Evolutionary conservation across 345 rosid species (phyloP), one percentile per base, ranked within the genome.

Genomic region (Physaria fendleri): DNA sequence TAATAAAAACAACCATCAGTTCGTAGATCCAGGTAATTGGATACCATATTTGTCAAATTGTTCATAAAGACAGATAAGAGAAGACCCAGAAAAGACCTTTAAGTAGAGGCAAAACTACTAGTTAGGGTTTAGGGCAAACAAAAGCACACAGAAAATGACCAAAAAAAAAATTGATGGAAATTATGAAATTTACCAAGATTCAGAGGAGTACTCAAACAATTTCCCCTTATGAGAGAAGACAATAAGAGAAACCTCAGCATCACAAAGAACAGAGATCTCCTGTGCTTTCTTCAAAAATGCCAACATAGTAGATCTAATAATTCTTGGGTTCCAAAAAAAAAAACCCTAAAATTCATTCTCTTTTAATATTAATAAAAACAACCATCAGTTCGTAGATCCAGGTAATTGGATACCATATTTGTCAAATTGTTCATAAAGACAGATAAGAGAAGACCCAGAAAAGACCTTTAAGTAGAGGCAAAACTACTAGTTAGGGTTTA

Each of bases 181-280:
- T 38, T 16, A 38, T 30, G 40, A 1, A 11, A 6, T 29, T 29
- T 76, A 83, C 89, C 85, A 51, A 6, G 80, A 71, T 59, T 78
- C 83, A 37, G 79, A 71, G 28, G 83, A 69, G 74, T 78, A 83
- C 41, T 83, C 89, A 55, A 75, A 83, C 69, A 83, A 74, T 67
- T 80, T 83, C 37, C 89, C 89, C 65, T 75, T 83, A 66, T 83
- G 73, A 39, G 85, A 83, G 82, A 83, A 83, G 71, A 83, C 79
- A 50, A 83, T n/a, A n/a, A n/a, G n/a, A n/a, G n/a, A n/a, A n/a
- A n/a, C n/a, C n/a, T n/a, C n/a, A n/a, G n/a, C n/a, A n/a, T n/a
- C n/a, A n/a, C n/a, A n/a, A n/a, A n/a, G n/a, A n/a, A n/a, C n/a
- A n/a, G n/a, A n/a, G n/a, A n/a, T n/a, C n/a, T n/a, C n/a, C n/a